Conservation (phyloP, 2,329 filamentous ascomycete species). For the Endocalyx cinctus region DNA sequence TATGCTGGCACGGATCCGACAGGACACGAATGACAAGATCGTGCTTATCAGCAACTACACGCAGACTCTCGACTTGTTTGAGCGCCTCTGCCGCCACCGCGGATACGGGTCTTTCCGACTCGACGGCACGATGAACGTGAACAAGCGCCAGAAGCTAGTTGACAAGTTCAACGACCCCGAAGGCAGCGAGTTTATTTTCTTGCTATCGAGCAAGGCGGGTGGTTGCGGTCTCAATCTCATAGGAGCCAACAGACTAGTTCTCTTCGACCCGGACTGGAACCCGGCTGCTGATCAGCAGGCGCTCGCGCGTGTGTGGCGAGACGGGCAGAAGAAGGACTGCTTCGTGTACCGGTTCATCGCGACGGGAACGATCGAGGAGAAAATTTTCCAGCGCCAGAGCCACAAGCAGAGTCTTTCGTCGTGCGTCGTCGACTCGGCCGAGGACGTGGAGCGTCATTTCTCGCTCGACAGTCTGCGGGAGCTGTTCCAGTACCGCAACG, state of each 20-base stretch:
- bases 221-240: conserved; percentile 87
- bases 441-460: conserved; percentile 97
- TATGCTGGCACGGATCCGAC: conserved; percentile 92
- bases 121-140: conserved; percentile 96
- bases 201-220: conserved; percentile 95
- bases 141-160: conserved; percentile 93
- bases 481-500: conserved; percentile 84
- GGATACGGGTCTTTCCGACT: conserved; percentile 83
- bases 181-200: conserved; percentile 84
- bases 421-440: conserved; percentile 91
- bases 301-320: conserved; percentile 94
- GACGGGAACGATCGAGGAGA: conserved; percentile 96
- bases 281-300: conserved; percentile 97
- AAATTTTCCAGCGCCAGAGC: conserved; percentile 97
- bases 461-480: conserved; percentile 85
- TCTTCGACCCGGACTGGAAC: conserved; percentile 98
- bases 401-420: conserved; percentile 97
- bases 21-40: conserved; percentile 98
- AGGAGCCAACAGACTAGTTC: conserved; percentile 73
- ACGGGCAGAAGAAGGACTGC: conserved; percentile 98
- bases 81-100: conserved; percentile 79
- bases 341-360: conserved; percentile 99
- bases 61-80: conserved; percentile 90
- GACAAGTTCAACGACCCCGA: conserved; percentile 96
- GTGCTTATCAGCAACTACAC: conserved; percentile 99